phyloP scores from a whole-genome alignment of 2,329 filamentous ascomycete species.

The Mycosphaerella arachidis region DNA sequence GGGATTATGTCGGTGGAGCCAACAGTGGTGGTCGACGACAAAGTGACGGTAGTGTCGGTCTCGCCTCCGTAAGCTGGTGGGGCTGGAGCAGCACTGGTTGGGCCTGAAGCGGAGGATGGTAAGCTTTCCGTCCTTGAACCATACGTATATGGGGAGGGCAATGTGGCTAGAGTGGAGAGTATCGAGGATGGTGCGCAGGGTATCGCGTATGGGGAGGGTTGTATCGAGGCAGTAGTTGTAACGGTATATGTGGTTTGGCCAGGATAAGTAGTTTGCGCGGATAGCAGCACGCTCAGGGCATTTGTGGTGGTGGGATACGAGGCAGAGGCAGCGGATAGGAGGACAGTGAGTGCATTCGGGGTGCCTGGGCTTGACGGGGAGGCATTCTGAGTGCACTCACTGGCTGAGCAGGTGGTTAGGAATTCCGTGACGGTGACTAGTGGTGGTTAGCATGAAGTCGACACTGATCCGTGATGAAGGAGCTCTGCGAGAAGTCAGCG shows the following conservation, averaged over 20 bases:
- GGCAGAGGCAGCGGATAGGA: conserved; percentile 13
- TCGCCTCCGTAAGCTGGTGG: conserved; percentile 6
- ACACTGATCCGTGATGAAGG: background rate
- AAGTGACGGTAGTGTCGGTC: conserved; percentile 5
- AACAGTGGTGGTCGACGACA: conserved; percentile 7
- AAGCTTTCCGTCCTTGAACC: conserved; percentile 16
- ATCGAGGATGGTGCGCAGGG: background rate
- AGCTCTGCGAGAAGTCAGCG: conserved; percentile 9
- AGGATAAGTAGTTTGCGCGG: conserved; percentile 12
- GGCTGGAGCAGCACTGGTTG: conserved; percentile 3
- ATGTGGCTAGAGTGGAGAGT: background rate
- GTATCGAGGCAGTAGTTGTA: conserved; percentile 3
- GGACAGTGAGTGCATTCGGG: conserved; percentile 19
- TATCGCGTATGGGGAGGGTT: background rate
- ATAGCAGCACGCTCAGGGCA: conserved; percentile 19
- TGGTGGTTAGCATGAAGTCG: conserved; percentile 6
- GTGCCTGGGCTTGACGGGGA: conserved; percentile 11
- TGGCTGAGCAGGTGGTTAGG: conserved; percentile 17
- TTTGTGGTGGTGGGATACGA: conserved; percentile 12
- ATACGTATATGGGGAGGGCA: conserved; percentile 2
- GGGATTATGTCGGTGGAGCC: conserved; percentile 3
- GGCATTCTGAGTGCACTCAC: conserved; percentile 18
- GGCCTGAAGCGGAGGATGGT: conserved; percentile 17
- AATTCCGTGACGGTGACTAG: conserved; percentile 16
- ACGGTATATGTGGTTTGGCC: conserved; percentile 5